Base-by-base conservation (phyloP, 441 rosid genomes). In the Croton setiger region DNA sequence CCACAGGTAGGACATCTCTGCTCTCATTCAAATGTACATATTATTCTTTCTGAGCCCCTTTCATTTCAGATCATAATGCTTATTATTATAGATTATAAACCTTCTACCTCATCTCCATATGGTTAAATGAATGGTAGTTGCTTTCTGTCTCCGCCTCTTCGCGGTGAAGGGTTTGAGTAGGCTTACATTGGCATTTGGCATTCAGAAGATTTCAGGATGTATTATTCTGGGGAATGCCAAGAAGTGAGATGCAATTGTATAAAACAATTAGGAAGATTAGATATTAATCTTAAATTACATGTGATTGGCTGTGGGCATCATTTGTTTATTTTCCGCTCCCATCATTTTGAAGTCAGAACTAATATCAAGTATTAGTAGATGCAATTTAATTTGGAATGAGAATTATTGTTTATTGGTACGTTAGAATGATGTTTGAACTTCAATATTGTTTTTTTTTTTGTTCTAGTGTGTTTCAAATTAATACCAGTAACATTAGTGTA, bases 1-100 rank as follows among this genome's bases (percentile, higher is more conserved):
- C 89, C 89, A 13, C 93, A 86, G 89, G 93, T 88, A 78, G 12
- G 12, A 27, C 49, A 43, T 68, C 47, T 54, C 18, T 37, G 27
- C 60, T 60, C 48, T 6, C 7, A 35, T 59, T 64, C 37, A 21
- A 14, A 63, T 45, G 60, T 52, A 41, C 53, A 10, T 27, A 43
- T 36, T 65, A 17, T 14, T 14, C 43, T 66, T 10, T 33, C 18
- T 47, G 21, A 1, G 49, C 51, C 54, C 57, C 12, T 37, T 7
- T 49, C 53, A 51, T 13, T n/a, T 20, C 15, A 57, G 15, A 63
- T 66, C 5, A 13, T 69, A n/a, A 6, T 12, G 17, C 12, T 27
- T 27, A 27, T 2, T 27, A 27, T 27, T 7, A 18, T 7, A 49
- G 3, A 2, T 12, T 6, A 6, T n/a, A 18, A 52, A 18, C 10